Conservation (phyloP, 352 stramenopile species). For the Achlya hypogyna region DNA sequence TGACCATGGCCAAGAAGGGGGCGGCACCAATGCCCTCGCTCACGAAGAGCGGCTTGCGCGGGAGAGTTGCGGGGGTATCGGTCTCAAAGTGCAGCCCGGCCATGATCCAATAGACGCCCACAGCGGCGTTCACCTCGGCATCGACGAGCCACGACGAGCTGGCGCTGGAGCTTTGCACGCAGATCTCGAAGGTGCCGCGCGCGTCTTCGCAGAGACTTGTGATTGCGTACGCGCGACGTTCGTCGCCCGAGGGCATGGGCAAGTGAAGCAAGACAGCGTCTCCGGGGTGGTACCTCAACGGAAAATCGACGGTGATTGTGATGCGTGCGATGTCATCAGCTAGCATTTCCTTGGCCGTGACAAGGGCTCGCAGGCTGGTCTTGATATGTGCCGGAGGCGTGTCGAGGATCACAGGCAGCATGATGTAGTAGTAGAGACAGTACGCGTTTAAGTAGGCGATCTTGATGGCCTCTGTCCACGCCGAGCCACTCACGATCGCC, state of each 20-base stretch:
- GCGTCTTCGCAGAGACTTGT: neutral
- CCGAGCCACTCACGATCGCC: neutral
- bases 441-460: conserved; percentile 9
- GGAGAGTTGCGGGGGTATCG: conserved; percentile 1
- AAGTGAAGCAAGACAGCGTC: conserved; percentile 1
- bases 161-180: neutral
- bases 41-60: neutral
- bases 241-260: too few species aligned
- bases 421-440: conserved; percentile 13
- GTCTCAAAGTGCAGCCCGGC: conserved; percentile 6
- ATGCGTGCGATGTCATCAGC: neutral
- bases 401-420: conserved; percentile 1
- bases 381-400: neutral
- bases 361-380: neutral
- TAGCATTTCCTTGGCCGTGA: neutral
- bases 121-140: neutral
- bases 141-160: neutral
- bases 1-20: conserved; percentile 2
- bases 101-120: conserved; percentile 3
- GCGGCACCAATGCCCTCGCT: neutral
- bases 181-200: neutral
- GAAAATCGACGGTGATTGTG: conserved; percentile 1
- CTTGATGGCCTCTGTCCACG: neutral
- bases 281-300: conserved; percentile 1
- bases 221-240: neutral